Conservation (phyloP, 169 alveolate species). For the Plasmodium vivax region DNA sequence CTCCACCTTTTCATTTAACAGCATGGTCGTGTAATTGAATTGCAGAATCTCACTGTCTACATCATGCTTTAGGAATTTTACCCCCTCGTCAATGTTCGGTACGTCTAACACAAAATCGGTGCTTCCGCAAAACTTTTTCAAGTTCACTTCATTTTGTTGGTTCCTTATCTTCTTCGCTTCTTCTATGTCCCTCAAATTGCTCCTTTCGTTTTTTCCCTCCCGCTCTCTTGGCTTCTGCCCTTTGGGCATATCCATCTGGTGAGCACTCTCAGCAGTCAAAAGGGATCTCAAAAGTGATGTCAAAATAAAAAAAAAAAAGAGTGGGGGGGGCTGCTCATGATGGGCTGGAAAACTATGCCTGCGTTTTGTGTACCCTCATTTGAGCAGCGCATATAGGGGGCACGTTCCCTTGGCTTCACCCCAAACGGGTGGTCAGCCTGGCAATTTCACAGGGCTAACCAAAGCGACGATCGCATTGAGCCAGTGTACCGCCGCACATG, state of each 20-base stretch:
- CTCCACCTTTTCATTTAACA: constrained; percentile 48
- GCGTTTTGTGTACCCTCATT: not conserved
- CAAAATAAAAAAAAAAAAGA: not conserved
- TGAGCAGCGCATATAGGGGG: not conserved
- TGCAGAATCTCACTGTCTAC: constrained; percentile 33
- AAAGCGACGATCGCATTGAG: not conserved
- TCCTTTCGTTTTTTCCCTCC: constrained; percentile 3
- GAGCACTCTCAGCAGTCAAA: not conserved
- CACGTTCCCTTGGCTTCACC: not conserved
- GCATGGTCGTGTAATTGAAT: constrained; percentile 34
- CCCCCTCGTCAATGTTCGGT: constrained; percentile 33
- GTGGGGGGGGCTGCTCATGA: not conserved
- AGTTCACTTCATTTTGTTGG: constrained; percentile 33
- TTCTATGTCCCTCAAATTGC: not conserved
- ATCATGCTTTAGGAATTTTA: constrained; percentile 53
- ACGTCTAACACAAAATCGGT: constrained; percentile 35
- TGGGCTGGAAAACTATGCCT: not conserved
- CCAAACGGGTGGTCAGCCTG: not conserved
- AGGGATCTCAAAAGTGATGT: not conserved
- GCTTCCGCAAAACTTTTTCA: constrained; percentile 41
- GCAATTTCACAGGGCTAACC: not conserved
- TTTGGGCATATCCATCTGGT: not conserved
- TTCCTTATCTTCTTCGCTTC: constrained; percentile 16
- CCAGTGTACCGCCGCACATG: not conserved
- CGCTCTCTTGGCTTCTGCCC: constrained; percentile 1